Conservation (phyloP, 2,329 filamentous ascomycete species). For the Cladosporium cucumerinum region DNA sequence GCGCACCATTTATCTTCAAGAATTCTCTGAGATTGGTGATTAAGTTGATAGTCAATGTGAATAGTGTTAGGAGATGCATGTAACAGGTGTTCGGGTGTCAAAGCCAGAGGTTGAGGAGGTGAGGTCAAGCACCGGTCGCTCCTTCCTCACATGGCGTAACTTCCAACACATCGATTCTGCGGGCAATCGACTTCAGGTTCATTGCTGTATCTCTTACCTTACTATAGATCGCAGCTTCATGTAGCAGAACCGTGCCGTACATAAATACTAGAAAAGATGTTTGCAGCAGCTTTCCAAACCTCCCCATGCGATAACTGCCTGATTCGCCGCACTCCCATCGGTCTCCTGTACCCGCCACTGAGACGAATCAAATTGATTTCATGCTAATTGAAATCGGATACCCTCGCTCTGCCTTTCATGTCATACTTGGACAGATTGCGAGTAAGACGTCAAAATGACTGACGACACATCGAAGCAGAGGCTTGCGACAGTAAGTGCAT, state of each 20-base stretch:
- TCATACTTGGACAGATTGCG: no score
- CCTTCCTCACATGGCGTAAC: background rate
- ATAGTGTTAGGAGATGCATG: background rate
- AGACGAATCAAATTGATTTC: no score
- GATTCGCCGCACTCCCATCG: no score
- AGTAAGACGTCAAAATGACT: no score
- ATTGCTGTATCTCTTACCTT: background rate
- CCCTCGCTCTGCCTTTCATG: no score
- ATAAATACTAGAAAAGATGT: no score
- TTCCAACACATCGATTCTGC: background rate
- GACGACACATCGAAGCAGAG: no score
- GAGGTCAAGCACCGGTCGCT: background rate
- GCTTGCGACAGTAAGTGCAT: no score
- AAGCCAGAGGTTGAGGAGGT: background rate
- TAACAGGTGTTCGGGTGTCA: background rate
- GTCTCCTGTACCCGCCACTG: no score
- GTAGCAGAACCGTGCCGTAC: background rate
- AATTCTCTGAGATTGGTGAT: background rate
- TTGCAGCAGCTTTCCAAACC: no score
- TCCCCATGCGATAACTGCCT: no score
- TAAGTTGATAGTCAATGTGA: background rate
- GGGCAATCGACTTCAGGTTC: background rate
- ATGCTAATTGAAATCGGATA: no score
- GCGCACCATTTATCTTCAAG: background rate
- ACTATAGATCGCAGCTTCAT: background rate